Percentiles rank a stretch among this genome's conserved stretches.
Conservation (phyloP, 2,329 filamentous ascomycete species). For the Coniochaeta sp. region DNA sequence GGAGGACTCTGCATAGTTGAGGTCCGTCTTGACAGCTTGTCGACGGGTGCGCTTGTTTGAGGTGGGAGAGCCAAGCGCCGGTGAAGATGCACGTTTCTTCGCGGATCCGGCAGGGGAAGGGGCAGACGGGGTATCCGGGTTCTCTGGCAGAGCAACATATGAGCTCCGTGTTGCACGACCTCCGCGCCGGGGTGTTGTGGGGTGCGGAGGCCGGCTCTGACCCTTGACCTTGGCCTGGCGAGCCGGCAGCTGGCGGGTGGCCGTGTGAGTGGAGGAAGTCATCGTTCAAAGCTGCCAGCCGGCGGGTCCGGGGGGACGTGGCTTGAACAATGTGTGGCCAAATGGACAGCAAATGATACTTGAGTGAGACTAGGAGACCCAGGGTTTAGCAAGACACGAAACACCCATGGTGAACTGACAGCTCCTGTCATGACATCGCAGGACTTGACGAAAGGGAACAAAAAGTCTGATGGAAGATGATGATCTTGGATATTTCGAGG, state of each 20-base stretch:
- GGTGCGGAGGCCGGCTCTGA: not conserved
- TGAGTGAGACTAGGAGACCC: not conserved
- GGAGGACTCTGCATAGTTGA: not conserved
- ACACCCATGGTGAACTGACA: not conserved
- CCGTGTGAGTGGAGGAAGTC: not conserved
- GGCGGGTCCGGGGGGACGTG: not conserved
- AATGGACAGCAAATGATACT: not conserved
- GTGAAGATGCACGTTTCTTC: not conserved
- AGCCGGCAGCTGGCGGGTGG: not conserved
- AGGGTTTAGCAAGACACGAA: not conserved
- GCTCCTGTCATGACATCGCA: not conserved
- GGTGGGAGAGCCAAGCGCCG: not conserved
- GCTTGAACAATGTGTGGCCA: not conserved
- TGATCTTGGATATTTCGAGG: not conserved
- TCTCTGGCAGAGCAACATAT: too few relatives aligned
- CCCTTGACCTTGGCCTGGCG: not conserved
- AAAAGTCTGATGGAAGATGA: not conserved
- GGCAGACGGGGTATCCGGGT: not conserved
- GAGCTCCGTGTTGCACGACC: slow-evolving; percentile 2
- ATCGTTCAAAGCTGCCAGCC: not conserved
- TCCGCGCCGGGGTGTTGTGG: not conserved
- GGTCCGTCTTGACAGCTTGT: not conserved
- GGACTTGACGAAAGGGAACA: not conserved
- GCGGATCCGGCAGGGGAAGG: not conserved
- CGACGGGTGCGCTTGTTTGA: not conserved